A percentile compares a stretch with the other conserved stretches of the same genome.
Conservation (phyloP, 257 asterid genomes). For the Rauvolfia tetraphylla region DNA sequence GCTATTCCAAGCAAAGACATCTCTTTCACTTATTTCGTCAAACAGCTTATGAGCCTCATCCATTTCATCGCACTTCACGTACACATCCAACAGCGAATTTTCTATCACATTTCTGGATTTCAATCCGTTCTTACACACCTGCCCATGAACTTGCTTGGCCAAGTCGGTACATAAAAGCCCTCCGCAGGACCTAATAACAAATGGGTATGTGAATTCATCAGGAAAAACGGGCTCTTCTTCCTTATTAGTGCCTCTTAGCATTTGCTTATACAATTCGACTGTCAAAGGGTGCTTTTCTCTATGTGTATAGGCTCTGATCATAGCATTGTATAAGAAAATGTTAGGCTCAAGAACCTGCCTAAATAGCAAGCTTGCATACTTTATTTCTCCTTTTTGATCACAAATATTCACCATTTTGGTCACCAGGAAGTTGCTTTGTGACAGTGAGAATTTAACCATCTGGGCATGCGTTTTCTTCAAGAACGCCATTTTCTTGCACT, state of each 20-base stretch:
- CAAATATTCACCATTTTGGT: slow-evolving; percentile 75
- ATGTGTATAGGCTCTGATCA: slow-evolving; percentile 53
- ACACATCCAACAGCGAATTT: slow-evolving; percentile 62
- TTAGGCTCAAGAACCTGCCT: slow-evolving; percentile 49
- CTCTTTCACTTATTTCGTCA: slow-evolving; percentile 66
- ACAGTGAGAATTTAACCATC: slow-evolving; percentile 49
- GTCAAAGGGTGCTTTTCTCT: slow-evolving; percentile 30
- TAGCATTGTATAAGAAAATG: slow-evolving; percentile 52
- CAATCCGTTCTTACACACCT: slow-evolving; percentile 48
- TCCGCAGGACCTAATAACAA: slow-evolving; percentile 58
- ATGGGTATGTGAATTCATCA: slow-evolving; percentile 64
- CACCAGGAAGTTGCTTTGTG: slow-evolving; percentile 71
- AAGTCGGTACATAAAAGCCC: slow-evolving; percentile 36
- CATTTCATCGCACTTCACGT: slow-evolving; percentile 55
- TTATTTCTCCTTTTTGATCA: slow-evolving; percentile 46
- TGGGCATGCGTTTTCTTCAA: slow-evolving; percentile 72
- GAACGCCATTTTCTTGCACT: slow-evolving; percentile 30
- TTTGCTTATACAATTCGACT: slow-evolving; percentile 37
- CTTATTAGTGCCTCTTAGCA: slow-evolving; percentile 29
- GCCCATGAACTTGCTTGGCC: slow-evolving; percentile 60
- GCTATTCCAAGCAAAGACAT: slow-evolving; percentile 71
- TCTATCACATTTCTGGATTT: slow-evolving; percentile 24
- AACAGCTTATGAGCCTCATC: slow-evolving; percentile 47
- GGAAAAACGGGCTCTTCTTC: slow-evolving; percentile 32
- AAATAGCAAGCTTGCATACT: slow-evolving; percentile 55